Conservation (phyloP, 345 rosid genomes). For the Tarenaya hassleriana region DNA sequence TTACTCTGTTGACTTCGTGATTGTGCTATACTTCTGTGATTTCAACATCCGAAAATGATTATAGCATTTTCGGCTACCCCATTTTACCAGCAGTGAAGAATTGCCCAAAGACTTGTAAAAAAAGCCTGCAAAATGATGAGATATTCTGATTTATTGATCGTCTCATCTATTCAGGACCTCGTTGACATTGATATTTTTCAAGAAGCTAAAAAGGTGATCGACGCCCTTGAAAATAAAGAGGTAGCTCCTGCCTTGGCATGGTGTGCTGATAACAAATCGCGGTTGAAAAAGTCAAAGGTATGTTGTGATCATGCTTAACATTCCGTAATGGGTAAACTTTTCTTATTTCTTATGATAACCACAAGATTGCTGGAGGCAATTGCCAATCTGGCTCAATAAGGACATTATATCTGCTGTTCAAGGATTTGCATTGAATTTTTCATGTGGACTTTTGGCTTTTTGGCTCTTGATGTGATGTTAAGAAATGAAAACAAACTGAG, state of each 20-base stretch:
- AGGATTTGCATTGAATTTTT: neutral
- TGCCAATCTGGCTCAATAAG: neutral
- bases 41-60: neutral
- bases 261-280: slow-evolving; percentile 87
- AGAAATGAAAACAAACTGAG: neutral
- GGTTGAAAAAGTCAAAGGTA: slow-evolving; percentile 94
- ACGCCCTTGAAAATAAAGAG: slow-evolving; percentile 76
- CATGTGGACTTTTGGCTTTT: neutral
- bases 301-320: neutral
- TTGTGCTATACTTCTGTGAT: slow-evolving; percentile 3
- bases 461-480: neutral
- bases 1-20: neutral
- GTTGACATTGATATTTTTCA: slow-evolving; percentile 86
- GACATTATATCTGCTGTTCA: slow-evolving; percentile 3
- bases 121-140: too few relatives aligned
- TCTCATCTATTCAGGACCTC: slow-evolving; percentile 58
- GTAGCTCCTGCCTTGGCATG: slow-evolving; percentile 80
- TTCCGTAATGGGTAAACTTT: slow-evolving; percentile 9
- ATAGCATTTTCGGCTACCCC: neutral
- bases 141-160: neutral
- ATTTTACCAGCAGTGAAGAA: slow-evolving; percentile 4
- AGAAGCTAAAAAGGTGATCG: slow-evolving; percentile 81
- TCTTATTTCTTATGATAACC: neutral
- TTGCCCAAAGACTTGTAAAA: too few relatives aligned
- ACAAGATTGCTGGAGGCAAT: slow-evolving; percentile 1